These are phyloP conservation scores for Colletotrichum sublineola DNA, from an alignment of 2,329 filamentous ascomycete genomes.

Conservation along the genomic window DNA sequence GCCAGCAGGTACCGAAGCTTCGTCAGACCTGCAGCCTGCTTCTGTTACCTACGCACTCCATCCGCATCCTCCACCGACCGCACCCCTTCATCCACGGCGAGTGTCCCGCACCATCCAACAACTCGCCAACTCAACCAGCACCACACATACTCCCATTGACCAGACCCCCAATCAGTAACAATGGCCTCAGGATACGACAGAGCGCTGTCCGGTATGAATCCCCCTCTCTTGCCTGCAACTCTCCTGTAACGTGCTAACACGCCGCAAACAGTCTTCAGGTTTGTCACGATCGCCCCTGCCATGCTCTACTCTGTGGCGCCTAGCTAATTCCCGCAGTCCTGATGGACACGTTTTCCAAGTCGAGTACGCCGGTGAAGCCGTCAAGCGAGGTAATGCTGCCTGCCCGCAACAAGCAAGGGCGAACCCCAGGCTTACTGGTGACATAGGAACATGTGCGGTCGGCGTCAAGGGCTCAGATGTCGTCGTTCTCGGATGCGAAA, in stretches of 20 bases:
- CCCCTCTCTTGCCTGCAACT: constrained; percentile 50
- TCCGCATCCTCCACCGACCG: constrained; percentile 35
- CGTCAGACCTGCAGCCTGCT: constrained; percentile 50
- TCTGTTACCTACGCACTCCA: constrained; percentile 37
- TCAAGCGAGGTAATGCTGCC: constrained; percentile 84
- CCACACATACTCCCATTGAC: constrained; percentile 30
- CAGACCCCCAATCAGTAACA: constrained; percentile 43
- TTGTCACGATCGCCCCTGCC: constrained; percentile 49
- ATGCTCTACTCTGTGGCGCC: constrained; percentile 27
- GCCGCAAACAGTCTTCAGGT: constrained; percentile 82
- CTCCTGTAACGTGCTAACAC: constrained; percentile 55
- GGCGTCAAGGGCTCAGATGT: constrained; percentile 96
- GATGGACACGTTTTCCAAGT: constrained; percentile 99
- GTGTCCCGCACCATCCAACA: constrained; percentile 32
- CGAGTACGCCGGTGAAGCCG: constrained; percentile 98
- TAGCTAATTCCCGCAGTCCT: constrained; percentile 77
- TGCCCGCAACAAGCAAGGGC: constrained; percentile 34
- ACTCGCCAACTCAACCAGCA: constrained; percentile 10
- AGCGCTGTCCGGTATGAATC: constrained; percentile 90
- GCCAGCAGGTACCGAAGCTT: constrained; percentile 46
- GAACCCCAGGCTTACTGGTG: constrained; percentile 46
- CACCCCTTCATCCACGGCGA: constrained; percentile 37
- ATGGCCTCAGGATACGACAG: constrained; percentile 98
- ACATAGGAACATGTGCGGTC: constrained; percentile 91
- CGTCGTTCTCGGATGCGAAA: constrained; percentile 97